Evolutionary conservation across 1,139 yeast genomes (phyloP), one percentile per base, ranked within the genome.

Genomic region (Geotrichum phurueaensis): DNA sequence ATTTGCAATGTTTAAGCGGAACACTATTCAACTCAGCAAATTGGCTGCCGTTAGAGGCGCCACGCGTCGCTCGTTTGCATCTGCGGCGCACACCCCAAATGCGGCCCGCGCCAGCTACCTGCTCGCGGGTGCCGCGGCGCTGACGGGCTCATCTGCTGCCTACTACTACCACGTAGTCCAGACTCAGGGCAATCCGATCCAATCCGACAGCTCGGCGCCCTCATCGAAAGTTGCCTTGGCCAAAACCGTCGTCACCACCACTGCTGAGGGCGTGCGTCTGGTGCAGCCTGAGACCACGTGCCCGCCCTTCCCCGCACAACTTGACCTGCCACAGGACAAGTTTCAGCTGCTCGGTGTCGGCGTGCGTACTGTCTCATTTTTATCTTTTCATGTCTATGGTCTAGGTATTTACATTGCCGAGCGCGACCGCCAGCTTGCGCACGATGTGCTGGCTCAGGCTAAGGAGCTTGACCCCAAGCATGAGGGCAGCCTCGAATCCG

Each of bases 341-440:
- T 85, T 76, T 68, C 75, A 79, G 54, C 72, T 91, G 54, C 69
- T 94, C 13, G 98, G 97, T 0, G 80, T 82, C 62, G 98, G 98
- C 0, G 84, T 86, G 2, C 78, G 98, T 68, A 76, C 86, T 0
- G 97, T 92, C 15, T 88, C 97, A 0, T 89, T 92, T 69, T 69
- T 91, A 50, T 78, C 81, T n/a, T 84, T 92, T 76, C 89, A 86
- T 68, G 97, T 94, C 3, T 92, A 92, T 70, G 96, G 90, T 0
- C 77, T 89, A 51, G 98, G 96, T 0, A 75, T 92, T 18, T 92
- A 92, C 71, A 78, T 89, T 55, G 86, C 89, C 5, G 73, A 78
- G 5, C 78, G 79, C 0, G 96, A 90, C 69, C 66, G 79, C 6
- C 66, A 73, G 2, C 73, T 78, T 63, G 80, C 84, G 7, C 75